Conservation (phyloP, 257 asterid genomes). For the Dorcoceras hygrometricum region DNA sequence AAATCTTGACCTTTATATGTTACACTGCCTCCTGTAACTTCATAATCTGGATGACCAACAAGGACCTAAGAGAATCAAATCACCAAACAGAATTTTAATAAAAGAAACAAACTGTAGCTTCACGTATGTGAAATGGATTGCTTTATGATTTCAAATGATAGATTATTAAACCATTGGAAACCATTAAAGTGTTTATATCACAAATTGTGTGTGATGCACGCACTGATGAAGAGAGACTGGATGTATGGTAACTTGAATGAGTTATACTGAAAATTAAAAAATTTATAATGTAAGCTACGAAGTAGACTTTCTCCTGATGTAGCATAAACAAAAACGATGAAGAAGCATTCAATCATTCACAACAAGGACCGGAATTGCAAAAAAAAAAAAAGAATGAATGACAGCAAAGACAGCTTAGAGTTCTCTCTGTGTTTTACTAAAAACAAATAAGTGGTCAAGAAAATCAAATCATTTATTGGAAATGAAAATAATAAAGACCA, state of each 20-base stretch:
- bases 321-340: neutral
- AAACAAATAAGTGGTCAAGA: neutral
- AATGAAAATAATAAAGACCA: constrained; percentile 4
- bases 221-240: neutral
- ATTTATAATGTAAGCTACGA: neutral
- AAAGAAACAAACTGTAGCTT: constrained; percentile 19
- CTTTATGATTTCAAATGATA: constrained; percentile 1
- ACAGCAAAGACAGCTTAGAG: neutral
- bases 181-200: neutral
- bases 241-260: neutral
- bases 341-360: constrained; percentile 9
- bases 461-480: neutral
- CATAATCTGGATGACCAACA: constrained; percentile 99
- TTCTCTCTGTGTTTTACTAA: neutral
- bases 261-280: neutral
- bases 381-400: neutral
- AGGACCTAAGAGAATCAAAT: constrained; percentile 65
- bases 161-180: constrained; percentile 2
- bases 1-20: constrained; percentile 81
- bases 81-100: constrained; percentile 26
- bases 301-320: neutral
- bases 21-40: constrained; percentile 78
- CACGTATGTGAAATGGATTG: neutral
- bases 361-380: neutral
- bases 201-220: neutral